A percentile compares a stretch with the other conserved stretches of the same genome.
Conservation (phyloP, 148 eudicot genomes). For the Silene conica region DNA sequence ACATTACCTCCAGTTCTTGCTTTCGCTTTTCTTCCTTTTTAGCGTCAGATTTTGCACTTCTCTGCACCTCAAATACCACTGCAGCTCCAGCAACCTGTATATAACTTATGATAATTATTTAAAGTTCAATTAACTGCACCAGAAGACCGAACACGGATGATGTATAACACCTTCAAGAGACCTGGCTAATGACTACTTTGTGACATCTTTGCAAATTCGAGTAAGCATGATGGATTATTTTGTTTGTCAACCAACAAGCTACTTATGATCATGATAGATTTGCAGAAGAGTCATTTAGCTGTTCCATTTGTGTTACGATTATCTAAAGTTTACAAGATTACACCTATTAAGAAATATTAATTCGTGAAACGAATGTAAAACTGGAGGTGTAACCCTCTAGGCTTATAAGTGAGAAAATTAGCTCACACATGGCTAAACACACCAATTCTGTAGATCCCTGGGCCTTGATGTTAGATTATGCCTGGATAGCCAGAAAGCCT, state of each 20-base stretch:
- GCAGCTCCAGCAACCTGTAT: constrained; percentile 80
- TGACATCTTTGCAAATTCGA: constrained; percentile 1
- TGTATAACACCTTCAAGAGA: neutral
- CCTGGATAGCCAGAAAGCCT: neutral
- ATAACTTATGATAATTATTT: constrained; percentile 41
- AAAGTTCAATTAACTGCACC: constrained; percentile 35
- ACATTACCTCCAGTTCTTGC: constrained; percentile 73
- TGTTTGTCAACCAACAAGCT: too few relatives aligned
- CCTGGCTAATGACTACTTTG: neutral
- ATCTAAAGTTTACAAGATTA: too few relatives aligned
- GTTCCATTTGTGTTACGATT: too few relatives aligned
- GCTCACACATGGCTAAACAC: neutral
- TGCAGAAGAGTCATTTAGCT: too few relatives aligned
- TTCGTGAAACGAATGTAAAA: too few relatives aligned
- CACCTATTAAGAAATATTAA: too few relatives aligned
- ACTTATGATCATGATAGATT: too few relatives aligned
- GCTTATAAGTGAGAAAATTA: too few relatives aligned
- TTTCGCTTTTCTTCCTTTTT: constrained; percentile 70
- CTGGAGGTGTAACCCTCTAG: too few relatives aligned
- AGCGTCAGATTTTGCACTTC: constrained; percentile 80
- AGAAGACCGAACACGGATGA: neutral
- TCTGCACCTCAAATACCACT: constrained; percentile 78
- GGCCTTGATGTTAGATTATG: neutral
- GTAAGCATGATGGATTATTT: neutral
- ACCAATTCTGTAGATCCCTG: neutral